Percentiles rank a stretch among this genome's conserved stretches.
phyloP scores from a whole-genome alignment of 2,329 filamentous ascomycete genomes.

The Monosporascus sp. region DNA sequence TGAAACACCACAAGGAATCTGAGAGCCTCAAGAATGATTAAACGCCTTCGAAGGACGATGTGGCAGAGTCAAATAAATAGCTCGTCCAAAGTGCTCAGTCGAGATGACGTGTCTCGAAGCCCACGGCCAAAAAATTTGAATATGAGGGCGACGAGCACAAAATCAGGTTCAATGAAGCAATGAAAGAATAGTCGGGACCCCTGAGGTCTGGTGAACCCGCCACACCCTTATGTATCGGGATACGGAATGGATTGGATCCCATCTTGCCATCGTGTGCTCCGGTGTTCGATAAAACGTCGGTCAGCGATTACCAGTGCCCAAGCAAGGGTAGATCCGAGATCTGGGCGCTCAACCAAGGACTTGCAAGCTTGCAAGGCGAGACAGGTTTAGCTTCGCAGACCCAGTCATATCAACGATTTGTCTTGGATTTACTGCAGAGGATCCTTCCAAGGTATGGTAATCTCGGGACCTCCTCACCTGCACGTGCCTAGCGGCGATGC shows the following conservation, averaged over 20 bases:
- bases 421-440: slow-evolving; percentile 18
- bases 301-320: slow-evolving; percentile 7
- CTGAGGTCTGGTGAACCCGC: slow-evolving; percentile 11
- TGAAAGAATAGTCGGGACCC: slow-evolving; percentile 3
- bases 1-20: background rate
- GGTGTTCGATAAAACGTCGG: slow-evolving; percentile 3
- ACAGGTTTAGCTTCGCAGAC: slow-evolving; percentile 12
- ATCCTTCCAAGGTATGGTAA: slow-evolving; percentile 19
- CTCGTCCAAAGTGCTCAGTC: background rate
- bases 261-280: slow-evolving; percentile 3
- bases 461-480: slow-evolving; percentile 32
- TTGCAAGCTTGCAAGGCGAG: slow-evolving; percentile 6
- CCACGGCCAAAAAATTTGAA: background rate
- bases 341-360: slow-evolving; percentile 11
- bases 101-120: background rate
- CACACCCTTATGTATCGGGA: slow-evolving; percentile 17
- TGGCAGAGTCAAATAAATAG: background rate
- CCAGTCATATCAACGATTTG: slow-evolving; percentile 37
- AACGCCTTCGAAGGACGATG: too few species aligned
- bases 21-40: background rate
- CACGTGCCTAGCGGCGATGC: slow-evolving; percentile 28
- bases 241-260: slow-evolving; percentile 2
- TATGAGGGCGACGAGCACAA: background rate
- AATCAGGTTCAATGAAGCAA: slow-evolving; percentile 4
- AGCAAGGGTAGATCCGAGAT: slow-evolving; percentile 7